Conservation (phyloP, 768 basidiomycete genomes). For the Boletus subparvulus region DNA sequence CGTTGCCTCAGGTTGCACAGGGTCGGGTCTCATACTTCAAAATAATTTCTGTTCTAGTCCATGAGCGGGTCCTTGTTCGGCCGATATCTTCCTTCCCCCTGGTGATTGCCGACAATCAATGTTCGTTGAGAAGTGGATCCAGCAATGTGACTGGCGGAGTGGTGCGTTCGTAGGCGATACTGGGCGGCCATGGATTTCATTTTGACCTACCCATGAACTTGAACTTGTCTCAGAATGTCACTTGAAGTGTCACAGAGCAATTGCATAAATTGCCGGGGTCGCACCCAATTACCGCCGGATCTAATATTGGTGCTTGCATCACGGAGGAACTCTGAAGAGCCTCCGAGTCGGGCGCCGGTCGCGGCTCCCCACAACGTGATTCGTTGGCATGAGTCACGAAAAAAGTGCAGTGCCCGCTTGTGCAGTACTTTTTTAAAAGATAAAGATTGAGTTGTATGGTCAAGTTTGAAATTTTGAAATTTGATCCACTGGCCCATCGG, state of each 20-base stretch:
- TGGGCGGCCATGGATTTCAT: background rate
- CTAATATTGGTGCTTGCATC: background rate
- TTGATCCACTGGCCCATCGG: no score
- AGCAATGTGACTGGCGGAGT: background rate
- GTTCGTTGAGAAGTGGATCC: background rate
- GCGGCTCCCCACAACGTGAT: no score
- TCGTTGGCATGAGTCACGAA: no score
- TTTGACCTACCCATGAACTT: background rate
- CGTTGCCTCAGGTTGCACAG: background rate
- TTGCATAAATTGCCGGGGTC: no score
- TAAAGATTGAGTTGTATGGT: background rate
- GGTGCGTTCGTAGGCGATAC: background rate
- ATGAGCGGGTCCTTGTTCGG: background rate
- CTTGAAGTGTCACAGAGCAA: background rate
- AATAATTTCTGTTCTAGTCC: background rate
- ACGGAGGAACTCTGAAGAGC: background rate
- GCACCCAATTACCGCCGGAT: background rate
- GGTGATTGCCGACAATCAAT: background rate
- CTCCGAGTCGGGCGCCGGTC: background rate
- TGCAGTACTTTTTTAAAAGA: no score
- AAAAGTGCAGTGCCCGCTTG: no score
- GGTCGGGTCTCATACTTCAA: background rate
- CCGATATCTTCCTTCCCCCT: background rate
- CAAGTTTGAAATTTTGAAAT: no score
- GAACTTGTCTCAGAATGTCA: background rate